Conservation (phyloP, 2,329 filamentous ascomycete genomes). For the Exophiala sideris region DNA sequence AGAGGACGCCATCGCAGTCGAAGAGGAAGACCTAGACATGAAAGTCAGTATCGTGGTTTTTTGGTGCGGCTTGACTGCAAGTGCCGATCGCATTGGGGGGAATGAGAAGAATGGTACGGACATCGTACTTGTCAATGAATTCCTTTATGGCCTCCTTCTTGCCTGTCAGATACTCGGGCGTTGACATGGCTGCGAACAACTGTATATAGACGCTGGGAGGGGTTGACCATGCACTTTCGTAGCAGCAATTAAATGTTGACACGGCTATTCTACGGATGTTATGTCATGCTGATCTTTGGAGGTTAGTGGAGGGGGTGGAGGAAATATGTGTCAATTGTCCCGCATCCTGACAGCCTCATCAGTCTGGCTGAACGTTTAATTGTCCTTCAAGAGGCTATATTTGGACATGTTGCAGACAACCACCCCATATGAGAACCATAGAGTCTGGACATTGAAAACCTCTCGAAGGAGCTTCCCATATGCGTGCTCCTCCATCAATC, state of each 20-base stretch:
- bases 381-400: too few species aligned
- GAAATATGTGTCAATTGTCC: too few species aligned
- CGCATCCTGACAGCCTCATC: too few species aligned
- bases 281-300: neutral
- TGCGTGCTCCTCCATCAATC: too few species aligned
- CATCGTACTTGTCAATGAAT: slow-evolving; percentile 90
- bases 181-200: slow-evolving; percentile 22
- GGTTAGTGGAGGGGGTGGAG: too few species aligned
- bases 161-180: slow-evolving; percentile 67
- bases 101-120: slow-evolving; percentile 36
- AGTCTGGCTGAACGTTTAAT: too few species aligned
- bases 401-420: too few species aligned
- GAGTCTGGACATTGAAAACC: too few species aligned
- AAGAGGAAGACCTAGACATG: slow-evolving; percentile 75
- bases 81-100: neutral
- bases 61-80: neutral
- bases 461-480: too few species aligned
- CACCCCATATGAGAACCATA: too few species aligned
- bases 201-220: too few species aligned
- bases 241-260: neutral
- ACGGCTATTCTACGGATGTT: neutral
- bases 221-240: too few species aligned
- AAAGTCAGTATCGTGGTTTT: slow-evolving; percentile 10
- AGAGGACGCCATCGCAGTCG: slow-evolving; percentile 96
- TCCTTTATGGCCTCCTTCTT: slow-evolving; percentile 71